A percentile compares a stretch with the other conserved stretches of the same genome.
Conservation (phyloP, 495 filamentous ascomycete genomes). For the Neurospora africana region DNA sequence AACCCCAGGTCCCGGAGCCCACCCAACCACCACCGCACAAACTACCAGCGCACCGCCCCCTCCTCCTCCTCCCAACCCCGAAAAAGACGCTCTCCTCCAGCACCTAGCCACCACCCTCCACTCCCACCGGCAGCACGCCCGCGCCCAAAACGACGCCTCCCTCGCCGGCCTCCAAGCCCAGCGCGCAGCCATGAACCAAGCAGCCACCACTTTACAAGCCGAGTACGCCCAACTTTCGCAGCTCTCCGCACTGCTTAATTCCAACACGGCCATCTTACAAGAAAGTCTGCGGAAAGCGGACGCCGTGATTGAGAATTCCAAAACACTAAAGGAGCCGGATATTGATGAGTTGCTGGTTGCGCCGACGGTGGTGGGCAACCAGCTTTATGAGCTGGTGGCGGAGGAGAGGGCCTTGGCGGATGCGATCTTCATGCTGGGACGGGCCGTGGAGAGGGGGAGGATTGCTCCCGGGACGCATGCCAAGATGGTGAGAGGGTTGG, state of each 20-base stretch:
- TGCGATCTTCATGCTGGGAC: slow-evolving; percentile 72
- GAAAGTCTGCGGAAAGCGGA: slow-evolving; percentile 71
- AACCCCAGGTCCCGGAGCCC: slow-evolving; percentile 34
- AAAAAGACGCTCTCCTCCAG: slow-evolving; percentile 81
- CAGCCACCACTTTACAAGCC: slow-evolving; percentile 53
- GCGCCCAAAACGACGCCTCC: slow-evolving; percentile 56
- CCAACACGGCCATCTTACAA: slow-evolving; percentile 69
- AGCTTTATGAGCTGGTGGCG: slow-evolving; percentile 77
- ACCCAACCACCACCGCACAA: slow-evolving; percentile 38
- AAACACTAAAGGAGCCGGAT: slow-evolving; percentile 36
- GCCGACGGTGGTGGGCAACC: slow-evolving; percentile 81
- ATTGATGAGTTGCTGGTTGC: slow-evolving; percentile 91
- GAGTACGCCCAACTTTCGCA: slow-evolving; percentile 62
- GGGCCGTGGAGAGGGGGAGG: slow-evolving; percentile 70
- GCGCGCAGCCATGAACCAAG: slow-evolving; percentile 59
- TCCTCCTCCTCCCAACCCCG: slow-evolving; percentile 76
- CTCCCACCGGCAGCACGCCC: slow-evolving; percentile 51
- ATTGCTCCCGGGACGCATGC: slow-evolving; percentile 76
- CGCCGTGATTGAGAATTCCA: slow-evolving; percentile 57
- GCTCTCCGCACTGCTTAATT: slow-evolving; percentile 55
- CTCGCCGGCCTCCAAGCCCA: slow-evolving; percentile 68
- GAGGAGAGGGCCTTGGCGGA: slow-evolving; percentile 80
- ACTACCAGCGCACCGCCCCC: slow-evolving; percentile 40
- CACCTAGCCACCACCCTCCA: slow-evolving; percentile 62
- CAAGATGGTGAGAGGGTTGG: slow-evolving; percentile 67